Evolutionary conservation across 108 stramenopile species (phyloP).

Genomic region (Pinguiococcus pyrenoidosus): DNA sequence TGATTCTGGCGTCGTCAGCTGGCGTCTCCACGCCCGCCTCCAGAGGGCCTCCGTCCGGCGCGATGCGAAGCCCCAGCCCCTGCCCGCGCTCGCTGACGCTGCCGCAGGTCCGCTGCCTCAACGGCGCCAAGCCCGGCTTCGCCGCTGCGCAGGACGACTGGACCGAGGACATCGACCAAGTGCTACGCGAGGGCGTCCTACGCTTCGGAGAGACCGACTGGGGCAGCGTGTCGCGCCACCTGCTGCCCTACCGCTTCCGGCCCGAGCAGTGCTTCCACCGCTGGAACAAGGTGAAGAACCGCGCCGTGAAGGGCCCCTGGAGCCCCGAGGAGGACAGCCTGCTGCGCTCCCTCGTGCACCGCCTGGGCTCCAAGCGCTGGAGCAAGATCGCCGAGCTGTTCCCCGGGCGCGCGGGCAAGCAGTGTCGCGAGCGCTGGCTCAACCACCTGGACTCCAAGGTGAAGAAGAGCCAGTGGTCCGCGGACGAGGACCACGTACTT

Average conservation of each 20-base stretch:
- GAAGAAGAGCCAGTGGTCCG: slow-evolving; percentile 66
- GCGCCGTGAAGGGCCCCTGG: slow-evolving; percentile 22
- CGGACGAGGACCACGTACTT: slow-evolving; percentile 71
- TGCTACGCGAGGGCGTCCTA: background rate
- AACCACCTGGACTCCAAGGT: slow-evolving; percentile 71
- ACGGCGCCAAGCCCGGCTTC: too few relatives aligned
- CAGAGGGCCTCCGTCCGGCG: too few relatives aligned
- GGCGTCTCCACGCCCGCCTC: too few relatives aligned
- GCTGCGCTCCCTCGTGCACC: slow-evolving; percentile 7
- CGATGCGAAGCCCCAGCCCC: too few relatives aligned
- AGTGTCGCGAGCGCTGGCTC: slow-evolving; percentile 97
- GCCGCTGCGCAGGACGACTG: too few relatives aligned
- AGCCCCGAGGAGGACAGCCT: slow-evolving; percentile 19
- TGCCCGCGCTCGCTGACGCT: too few relatives aligned
- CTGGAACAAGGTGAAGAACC: slow-evolving; percentile 12
- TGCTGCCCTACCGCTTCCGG: background rate
- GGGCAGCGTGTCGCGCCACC: background rate
- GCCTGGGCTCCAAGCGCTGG: slow-evolving; percentile 18
- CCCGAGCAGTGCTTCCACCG: background rate
- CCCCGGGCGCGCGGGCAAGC: slow-evolving; percentile 83
- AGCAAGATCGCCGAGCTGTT: slow-evolving; percentile 10
- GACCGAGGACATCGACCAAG: too few relatives aligned
- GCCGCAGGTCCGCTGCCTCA: too few relatives aligned
- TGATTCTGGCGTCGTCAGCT: too few relatives aligned
- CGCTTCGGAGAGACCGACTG: background rate